Percentiles rank a stretch among this genome's conserved stretches.
Evolutionary conservation across 345 rosid species (phyloP).

Genomic region (Isatis tinctoria): DNA sequence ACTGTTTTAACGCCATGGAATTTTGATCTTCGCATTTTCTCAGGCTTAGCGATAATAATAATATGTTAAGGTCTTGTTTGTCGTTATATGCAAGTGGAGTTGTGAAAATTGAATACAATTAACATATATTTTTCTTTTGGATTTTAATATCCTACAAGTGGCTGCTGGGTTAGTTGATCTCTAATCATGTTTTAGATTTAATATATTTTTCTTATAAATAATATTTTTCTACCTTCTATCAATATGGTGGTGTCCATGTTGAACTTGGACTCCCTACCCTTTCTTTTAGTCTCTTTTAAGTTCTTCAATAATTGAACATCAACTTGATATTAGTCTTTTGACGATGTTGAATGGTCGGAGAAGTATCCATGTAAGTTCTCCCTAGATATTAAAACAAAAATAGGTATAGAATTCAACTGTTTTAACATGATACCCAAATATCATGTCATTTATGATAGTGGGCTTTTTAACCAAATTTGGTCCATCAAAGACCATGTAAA

Average conservation of each 20-base stretch:
- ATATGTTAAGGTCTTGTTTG: background rate
- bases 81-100: background rate
- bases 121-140: background rate
- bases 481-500: too few species aligned
- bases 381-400: background rate
- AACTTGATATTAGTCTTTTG: conserved; percentile 10
- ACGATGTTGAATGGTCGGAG: conserved; percentile 10
- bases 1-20: background rate
- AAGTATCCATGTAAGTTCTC: background rate
- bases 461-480: too few species aligned
- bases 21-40: background rate
- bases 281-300: background rate
- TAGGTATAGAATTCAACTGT: too few species aligned
- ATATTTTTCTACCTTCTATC: background rate
- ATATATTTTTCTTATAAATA: too few species aligned
- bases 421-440: too few species aligned
- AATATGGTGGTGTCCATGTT: background rate
- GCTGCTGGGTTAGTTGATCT: background rate
- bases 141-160: background rate
- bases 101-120: background rate
- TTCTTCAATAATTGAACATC: background rate
- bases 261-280: background rate
- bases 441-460: too few species aligned
- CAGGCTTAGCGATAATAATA: too few species aligned
- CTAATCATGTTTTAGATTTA: background rate